Base-by-base conservation (phyloP, 1,284 basidiomycete genomes). In the Pseudozyma tsukubaensis region DNA sequence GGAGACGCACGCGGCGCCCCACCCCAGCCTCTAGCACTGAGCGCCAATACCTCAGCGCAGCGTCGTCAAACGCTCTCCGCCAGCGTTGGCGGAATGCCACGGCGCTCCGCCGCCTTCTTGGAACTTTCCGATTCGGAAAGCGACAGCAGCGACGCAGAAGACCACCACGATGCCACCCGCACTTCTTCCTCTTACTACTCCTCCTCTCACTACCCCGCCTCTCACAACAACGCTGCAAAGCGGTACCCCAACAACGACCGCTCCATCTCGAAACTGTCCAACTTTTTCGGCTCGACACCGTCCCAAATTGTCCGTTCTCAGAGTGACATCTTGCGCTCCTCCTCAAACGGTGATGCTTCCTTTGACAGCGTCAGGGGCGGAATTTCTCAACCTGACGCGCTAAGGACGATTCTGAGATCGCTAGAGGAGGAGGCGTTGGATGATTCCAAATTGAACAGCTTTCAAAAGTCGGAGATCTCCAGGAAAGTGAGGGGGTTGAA, bases 211-310 rank as follows among this genome's bases (percentile, higher is more conserved):
- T 29, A 29, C 24, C 6, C 24, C 24, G 24, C 24, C 24, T 29
- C 24, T 29, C 24, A 29, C 24, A 29, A 3, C 24, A 29, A 29
- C 6, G 24, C 24, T 29, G 24, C 24, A 29, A 29, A 29, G 24
- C 24, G 24, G 24, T 29, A 29, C 24, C 24, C 24, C 24, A 29
- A 29, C 24, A 29, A 29, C 24, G 65, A 73, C 34, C 56, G 65
- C 8, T 73, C 71, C 44, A 57, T 73, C 48, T 64, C 60, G 32
- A 73, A 73, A 40, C 48, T 73, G 37, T 64, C 60, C 35, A 68
- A 49, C 34, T 68, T 73, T 21, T 73, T 73, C 39, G 71, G 71
- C n/a, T 73, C 71, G 7, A 68, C 71, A 4, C 71, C 71, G 7
- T 64, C 64, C 16, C 71, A 73, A n/a, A 68, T 73, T 14, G 58